Evolutionary conservation across 768 basidiomycete species (phyloP), one percentile per base, ranked within the genome.

Genomic region (Kwoniella dejecticola): DNA sequence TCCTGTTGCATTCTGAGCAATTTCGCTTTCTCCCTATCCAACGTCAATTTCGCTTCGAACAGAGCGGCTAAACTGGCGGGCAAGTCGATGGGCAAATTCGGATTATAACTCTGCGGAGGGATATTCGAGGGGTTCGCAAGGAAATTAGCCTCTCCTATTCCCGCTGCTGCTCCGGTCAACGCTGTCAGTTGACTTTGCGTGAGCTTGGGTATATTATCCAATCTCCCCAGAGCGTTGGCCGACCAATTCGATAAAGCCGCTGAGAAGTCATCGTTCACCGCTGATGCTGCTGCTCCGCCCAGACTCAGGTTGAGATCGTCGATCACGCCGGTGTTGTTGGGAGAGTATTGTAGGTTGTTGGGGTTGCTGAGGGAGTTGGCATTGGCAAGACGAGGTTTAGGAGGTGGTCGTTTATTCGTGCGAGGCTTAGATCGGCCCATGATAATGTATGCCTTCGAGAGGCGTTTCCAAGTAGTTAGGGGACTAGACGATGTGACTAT

Each of bases 1-100:
- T 76, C 74, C 48, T 71, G 70, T 50, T 76, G 74, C 74, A 76
- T 76, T 33, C 65, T 55, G 21, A 76, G 49, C 44, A 76, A 45
- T 53, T 76, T 76, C 17, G 74, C 74, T 62, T 76, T 76, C 46
- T 76, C 74, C 40, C 74, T 57, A 64, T 76, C 74, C 42, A 76
- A 55, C 2, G 71, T 76, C 29, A 76, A 47, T 44, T 76, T 76
- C 17, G 74, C 74, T 40, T 76, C 74, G 64, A 76, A 76, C 13
- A 76, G 49, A n/a, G 74, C 74, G 2, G 74, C 74, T 23, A 76
- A 49, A 63, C 74, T 76, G 4, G 71, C 69, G 3, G 74, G 74
- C 0, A 76, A 52, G 41, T 76, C 74, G 30, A 72, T 73, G 7
- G 67, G 64, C 42, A 65, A 30, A 49, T 61, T 64, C 10, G 52